Percentiles rank a stretch among this genome's conserved stretches.
These are phyloP conservation scores for Diatrype stigma DNA, from an alignment of 2,329 filamentous ascomycete genomes.

Conservation along the genomic window DNA sequence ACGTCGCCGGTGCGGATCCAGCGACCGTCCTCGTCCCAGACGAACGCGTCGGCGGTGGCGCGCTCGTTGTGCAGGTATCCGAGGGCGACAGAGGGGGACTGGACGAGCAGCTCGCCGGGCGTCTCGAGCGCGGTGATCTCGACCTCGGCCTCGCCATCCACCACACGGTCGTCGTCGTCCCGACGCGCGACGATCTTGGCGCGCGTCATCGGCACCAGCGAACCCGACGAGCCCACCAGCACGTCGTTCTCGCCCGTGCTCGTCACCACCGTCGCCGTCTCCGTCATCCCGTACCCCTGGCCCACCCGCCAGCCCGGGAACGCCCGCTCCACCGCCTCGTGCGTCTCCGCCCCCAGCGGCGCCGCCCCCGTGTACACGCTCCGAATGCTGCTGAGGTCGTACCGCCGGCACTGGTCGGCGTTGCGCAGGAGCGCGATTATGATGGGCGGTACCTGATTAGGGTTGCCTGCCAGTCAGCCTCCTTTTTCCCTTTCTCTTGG, in stretches of 20 bases:
- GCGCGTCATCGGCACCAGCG: conserved; percentile 59
- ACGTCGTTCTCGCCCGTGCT: conserved; percentile 60
- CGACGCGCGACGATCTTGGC: conserved; percentile 63
- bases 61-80: conserved; percentile 86
- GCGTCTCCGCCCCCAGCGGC: conserved; percentile 69
- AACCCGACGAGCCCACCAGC: conserved; percentile 68
- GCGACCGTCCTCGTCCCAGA: conserved; percentile 60
- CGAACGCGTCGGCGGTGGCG: conserved; percentile 76
- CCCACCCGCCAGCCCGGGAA: conserved; percentile 54
- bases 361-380: conserved; percentile 72
- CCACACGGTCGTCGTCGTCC: conserved; percentile 57
- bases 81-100: conserved; percentile 70
- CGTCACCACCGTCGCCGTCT: conserved; percentile 68
- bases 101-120: conserved; percentile 77
- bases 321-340: conserved; percentile 43
- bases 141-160: conserved; percentile 53
- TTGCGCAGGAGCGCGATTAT: conserved; percentile 72
- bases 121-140: conserved; percentile 64
- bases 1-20: conserved; percentile 88
- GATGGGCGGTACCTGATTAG: conserved; percentile 67
- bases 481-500: too few relatives aligned
- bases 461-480: neutral
- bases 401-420: conserved; percentile 56
- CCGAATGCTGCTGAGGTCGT: conserved; percentile 65
- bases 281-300: conserved; percentile 75